Evolutionary conservation across 2,329 filamentous ascomycete genomes (phyloP).

Genomic region (Ramichloridium luteum): DNA sequence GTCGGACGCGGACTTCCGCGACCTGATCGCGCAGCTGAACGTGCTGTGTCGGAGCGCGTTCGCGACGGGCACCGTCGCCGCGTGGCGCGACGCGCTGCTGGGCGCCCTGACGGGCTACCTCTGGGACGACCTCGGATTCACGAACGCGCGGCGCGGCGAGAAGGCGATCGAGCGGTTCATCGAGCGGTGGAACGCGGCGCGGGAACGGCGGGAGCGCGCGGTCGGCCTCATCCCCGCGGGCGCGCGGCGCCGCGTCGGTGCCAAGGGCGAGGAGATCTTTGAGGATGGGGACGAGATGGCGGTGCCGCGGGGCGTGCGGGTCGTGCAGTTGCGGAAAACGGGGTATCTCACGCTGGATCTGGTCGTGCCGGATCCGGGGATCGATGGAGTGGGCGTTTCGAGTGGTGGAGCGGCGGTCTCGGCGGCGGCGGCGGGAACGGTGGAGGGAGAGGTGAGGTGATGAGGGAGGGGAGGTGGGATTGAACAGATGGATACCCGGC

Average conservation of each 20-base stretch:
- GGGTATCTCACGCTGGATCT: constrained; percentile 82
- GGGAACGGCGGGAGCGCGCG: too few relatives aligned
- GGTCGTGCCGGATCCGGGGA: constrained; percentile 67
- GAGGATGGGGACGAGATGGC: constrained; percentile 42
- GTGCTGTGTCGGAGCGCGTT: constrained; percentile 63
- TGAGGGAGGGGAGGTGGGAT: too few relatives aligned
- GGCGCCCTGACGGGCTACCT: constrained; percentile 82
- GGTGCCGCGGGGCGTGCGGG: too few relatives aligned
- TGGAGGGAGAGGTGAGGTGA: too few relatives aligned
- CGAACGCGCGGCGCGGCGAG: constrained; percentile 60
- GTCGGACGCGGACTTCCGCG: constrained; percentile 78
- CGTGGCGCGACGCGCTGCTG: constrained; percentile 66
- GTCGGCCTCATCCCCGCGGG: too few relatives aligned
- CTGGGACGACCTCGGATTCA: constrained; percentile 81
- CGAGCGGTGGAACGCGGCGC: constrained; percentile 69
- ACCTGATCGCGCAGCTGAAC: constrained; percentile 72
- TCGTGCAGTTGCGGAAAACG: constrained; percentile 68
- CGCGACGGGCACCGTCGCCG: constrained; percentile 62
- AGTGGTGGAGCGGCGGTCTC: too few relatives aligned
- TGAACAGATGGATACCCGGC: too few relatives aligned
- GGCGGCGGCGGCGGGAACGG: too few relatives aligned
- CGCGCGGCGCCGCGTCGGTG: too few relatives aligned
- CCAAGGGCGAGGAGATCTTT: too few relatives aligned
- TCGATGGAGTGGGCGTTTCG: too few relatives aligned
- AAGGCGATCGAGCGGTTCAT: constrained; percentile 66